These are phyloP conservation scores for Lumnitzera littorea DNA, from an alignment of 345 rosid genomes.

Conservation along the genomic window DNA sequence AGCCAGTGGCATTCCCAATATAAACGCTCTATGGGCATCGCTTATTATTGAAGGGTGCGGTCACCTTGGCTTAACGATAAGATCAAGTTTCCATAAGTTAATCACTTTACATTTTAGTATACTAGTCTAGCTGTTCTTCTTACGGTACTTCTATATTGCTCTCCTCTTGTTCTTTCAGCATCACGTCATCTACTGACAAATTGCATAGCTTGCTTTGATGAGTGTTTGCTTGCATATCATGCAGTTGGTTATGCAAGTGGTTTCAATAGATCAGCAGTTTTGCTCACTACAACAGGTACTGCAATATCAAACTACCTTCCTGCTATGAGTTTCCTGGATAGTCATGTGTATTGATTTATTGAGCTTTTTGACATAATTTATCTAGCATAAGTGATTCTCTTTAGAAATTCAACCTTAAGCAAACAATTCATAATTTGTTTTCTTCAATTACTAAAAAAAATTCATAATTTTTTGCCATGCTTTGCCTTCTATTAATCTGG, in stretches of 20 bases:
- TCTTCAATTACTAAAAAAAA: no score
- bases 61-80: conserved; percentile 87
- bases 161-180: conserved; percentile 88
- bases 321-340: conserved; percentile 56
- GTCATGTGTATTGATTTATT: no score
- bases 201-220: conserved; percentile 83
- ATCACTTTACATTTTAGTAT: conserved; percentile 14
- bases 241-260: conserved; percentile 93
- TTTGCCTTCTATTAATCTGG: no score
- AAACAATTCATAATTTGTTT: no score
- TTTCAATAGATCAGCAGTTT: conserved; percentile 65
- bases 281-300: conserved; percentile 93
- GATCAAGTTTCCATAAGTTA: conserved; percentile 10
- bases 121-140: conserved; percentile 11
- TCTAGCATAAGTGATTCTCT: no score
- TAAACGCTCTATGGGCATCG: conserved; percentile 86
- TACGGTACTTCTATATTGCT: conserved; percentile 89
- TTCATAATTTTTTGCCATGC: no score
- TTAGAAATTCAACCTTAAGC: no score
- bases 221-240: conserved; percentile 90
- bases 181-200: conserved; percentile 63
- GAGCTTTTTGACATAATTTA: no score
- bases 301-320: conserved; percentile 98
- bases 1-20: conserved; percentile 41
- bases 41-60: conserved; percentile 82